A percentile compares a stretch with the other conserved stretches of the same genome.
These are phyloP conservation scores for Boletus rufocinnamomeus DNA, from an alignment of 768 basidiomycete species.

Conservation along the genomic window DNA sequence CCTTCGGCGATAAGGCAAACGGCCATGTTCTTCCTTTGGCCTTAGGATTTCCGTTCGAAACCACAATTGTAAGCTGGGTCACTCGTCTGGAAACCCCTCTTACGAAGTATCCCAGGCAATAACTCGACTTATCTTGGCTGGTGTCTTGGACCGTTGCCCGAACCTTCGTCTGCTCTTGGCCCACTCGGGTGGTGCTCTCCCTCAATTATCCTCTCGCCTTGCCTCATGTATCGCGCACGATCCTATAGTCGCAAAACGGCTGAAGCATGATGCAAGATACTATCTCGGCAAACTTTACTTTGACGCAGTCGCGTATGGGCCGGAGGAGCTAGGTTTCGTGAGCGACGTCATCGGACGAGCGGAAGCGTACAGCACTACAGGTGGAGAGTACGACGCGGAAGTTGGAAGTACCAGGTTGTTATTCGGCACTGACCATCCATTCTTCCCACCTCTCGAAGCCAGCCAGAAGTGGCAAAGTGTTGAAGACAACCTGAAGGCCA, in stretches of 20 bases:
- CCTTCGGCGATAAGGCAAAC: constrained; percentile 76
- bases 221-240: constrained; percentile 87
- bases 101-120: constrained; percentile 48
- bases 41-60: constrained; percentile 89
- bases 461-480: constrained; percentile 83
- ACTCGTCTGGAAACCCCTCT: constrained; percentile 4
- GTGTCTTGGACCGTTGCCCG: constrained; percentile 79
- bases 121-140: constrained; percentile 79
- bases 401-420: constrained; percentile 62
- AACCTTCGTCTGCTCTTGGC: constrained; percentile 76
- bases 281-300: constrained; percentile 80
- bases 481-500: constrained; percentile 81
- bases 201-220: constrained; percentile 80
- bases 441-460: constrained; percentile 78
- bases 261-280: constrained; percentile 80
- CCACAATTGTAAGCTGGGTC: constrained; percentile 65
- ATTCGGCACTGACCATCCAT: constrained; percentile 89
- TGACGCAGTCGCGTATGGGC: constrained; percentile 88
- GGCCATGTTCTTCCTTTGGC: constrained; percentile 88
- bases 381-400: constrained; percentile 33
- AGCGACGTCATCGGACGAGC: constrained; percentile 70
- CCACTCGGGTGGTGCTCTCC: constrained; percentile 84
- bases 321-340: constrained; percentile 82
- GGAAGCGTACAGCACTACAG: constrained; percentile 42
- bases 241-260: constrained; percentile 69